These are phyloP conservation scores for Candida dubliniensis DNA, from an alignment of 1,139 yeast species.

Conservation along the genomic window DNA sequence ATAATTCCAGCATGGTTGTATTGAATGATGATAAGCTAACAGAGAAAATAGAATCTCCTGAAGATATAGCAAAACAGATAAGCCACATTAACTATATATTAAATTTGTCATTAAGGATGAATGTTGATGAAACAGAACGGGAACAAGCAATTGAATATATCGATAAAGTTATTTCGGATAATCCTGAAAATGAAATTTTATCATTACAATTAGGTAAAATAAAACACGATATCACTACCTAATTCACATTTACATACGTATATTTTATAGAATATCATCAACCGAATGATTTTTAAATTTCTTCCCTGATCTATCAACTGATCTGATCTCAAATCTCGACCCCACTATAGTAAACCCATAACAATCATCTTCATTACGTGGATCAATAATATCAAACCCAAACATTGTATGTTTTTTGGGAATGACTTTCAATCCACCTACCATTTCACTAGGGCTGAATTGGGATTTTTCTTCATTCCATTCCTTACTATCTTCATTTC, in stretches of 20 bases:
- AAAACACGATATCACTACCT: slow-evolving; percentile 10
- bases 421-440: slow-evolving; percentile 55
- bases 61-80: slow-evolving; percentile 17
- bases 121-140: slow-evolving; percentile 6
- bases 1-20: slow-evolving; percentile 26
- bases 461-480: slow-evolving; percentile 20
- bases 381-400: slow-evolving; percentile 50
- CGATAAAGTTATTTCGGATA: slow-evolving; percentile 1
- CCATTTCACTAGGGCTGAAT: slow-evolving; percentile 32
- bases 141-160: slow-evolving; percentile 6
- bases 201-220: slow-evolving; percentile 25
- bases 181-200: slow-evolving; percentile 24
- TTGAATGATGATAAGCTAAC: slow-evolving; percentile 13
- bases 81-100: slow-evolving; percentile 22
- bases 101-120: slow-evolving; percentile 12
- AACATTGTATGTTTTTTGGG: slow-evolving; percentile 65
- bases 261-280: slow-evolving; percentile 49
- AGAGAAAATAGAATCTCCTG: neutral
- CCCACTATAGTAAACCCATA: slow-evolving; percentile 73
- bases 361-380: slow-evolving; percentile 28
- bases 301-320: slow-evolving; percentile 80
- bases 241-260: neutral
- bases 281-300: slow-evolving; percentile 81
- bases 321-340: slow-evolving; percentile 71
- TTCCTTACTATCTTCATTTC: slow-evolving; percentile 37